These are phyloP conservation scores for Keithomyces neogunnii DNA, from an alignment of 2,329 filamentous ascomycete species.

Conservation along the genomic window DNA sequence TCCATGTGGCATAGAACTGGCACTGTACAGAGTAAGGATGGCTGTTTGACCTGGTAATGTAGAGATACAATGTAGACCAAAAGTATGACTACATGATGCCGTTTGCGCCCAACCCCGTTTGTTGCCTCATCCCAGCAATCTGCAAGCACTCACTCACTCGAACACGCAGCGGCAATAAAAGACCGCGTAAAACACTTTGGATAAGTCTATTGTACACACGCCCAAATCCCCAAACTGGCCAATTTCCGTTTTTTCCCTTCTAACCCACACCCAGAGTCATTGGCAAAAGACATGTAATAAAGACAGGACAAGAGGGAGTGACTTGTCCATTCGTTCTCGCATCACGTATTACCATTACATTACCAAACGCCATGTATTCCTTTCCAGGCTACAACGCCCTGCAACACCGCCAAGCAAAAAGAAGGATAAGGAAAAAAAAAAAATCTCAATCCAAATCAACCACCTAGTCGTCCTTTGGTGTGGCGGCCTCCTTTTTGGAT, in stretches of 20 bases:
- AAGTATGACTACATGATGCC: too few species aligned
- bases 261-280: neutral
- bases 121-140: too few species aligned
- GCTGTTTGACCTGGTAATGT: too few species aligned
- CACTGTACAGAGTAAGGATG: too few species aligned
- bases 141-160: too few species aligned
- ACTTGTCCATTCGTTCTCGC: neutral
- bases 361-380: neutral
- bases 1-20: too few species aligned
- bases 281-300: too few species aligned
- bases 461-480: slow-evolving; percentile 10
- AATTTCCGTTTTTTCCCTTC: neutral
- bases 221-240: neutral
- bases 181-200: neutral
- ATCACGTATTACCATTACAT: neutral
- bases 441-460: neutral
- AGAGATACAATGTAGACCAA: too few species aligned
- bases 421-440: too few species aligned
- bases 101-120: too few species aligned
- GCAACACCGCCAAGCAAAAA: too few species aligned
- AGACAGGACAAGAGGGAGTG: neutral
- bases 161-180: too few species aligned
- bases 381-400: neutral
- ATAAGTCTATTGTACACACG: neutral
- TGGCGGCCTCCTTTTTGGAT: slow-evolving; percentile 24